Evolutionary conservation across 2,329 filamentous ascomycete species (phyloP).

Genomic region (Blastomyces percursus): DNA sequence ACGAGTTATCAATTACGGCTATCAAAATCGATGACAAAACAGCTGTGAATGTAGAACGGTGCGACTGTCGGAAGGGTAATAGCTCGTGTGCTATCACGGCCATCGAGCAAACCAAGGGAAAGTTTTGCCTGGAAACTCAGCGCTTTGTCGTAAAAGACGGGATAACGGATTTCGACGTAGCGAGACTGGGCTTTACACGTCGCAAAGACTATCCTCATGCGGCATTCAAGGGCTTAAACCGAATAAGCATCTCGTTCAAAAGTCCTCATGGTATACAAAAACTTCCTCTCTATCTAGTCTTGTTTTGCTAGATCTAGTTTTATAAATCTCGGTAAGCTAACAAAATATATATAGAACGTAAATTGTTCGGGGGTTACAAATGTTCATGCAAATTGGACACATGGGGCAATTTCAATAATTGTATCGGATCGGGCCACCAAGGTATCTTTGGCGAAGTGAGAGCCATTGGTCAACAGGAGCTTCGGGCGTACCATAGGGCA

Average conservation of each 20-base stretch:
- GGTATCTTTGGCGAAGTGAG: slow-evolving; percentile 3
- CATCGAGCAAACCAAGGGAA: background rate
- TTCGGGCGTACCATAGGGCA: slow-evolving; percentile 1
- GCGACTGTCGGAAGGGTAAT: slow-evolving; percentile 1
- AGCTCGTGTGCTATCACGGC: slow-evolving; percentile 1
- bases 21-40: slow-evolving; percentile 1
- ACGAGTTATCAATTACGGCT: background rate
- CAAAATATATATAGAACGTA: background rate
- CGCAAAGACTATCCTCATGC: background rate
- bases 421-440: slow-evolving; percentile 1
- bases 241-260: slow-evolving; percentile 2
- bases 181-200: background rate
- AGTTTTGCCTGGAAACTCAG: background rate
- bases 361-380: slow-evolving; percentile 1
- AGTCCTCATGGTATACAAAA: background rate
- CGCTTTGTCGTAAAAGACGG: slow-evolving; percentile 1
- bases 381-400: slow-evolving; percentile 1
- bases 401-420: background rate
- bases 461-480: slow-evolving; percentile 1
- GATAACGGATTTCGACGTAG: background rate
- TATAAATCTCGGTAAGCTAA: background rate
- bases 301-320: background rate
- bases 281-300: background rate
- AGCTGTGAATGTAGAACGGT: slow-evolving; percentile 3
- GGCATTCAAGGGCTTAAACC: background rate